A percentile compares a stretch with the other conserved stretches of the same genome.
phyloP scores from a whole-genome alignment of 768 basidiomycete species.

The Cubamyces sp. region DNA sequence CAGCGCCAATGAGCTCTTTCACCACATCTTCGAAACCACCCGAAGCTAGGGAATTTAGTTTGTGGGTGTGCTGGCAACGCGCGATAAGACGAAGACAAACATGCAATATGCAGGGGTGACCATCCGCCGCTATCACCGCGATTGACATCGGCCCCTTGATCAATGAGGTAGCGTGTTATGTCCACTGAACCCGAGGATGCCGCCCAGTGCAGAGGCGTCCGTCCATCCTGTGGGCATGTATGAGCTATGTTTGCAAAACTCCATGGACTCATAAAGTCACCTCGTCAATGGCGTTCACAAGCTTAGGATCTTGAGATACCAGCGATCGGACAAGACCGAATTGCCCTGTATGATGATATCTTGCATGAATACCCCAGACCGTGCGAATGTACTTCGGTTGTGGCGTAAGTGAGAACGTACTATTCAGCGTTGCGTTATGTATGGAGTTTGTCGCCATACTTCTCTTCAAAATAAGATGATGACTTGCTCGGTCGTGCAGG shows the following conservation, averaged over 20 bases:
- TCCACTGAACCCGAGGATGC: constrained; percentile 74
- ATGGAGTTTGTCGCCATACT: constrained; percentile 15
- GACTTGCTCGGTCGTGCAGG: not conserved
- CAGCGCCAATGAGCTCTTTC: constrained; percentile 77
- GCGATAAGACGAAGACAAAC: constrained; percentile 39
- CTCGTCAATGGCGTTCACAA: constrained; percentile 63
- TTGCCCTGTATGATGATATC: constrained; percentile 53
- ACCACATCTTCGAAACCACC: constrained; percentile 80
- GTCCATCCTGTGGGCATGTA: constrained; percentile 56
- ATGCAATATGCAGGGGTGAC: constrained; percentile 81
- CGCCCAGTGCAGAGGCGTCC: constrained; percentile 88
- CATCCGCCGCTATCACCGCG: constrained; percentile 69
- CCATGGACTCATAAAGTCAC: constrained; percentile 41
- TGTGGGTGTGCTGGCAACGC: not conserved
- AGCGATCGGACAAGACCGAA: constrained; percentile 69
- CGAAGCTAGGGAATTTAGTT: constrained; percentile 55
- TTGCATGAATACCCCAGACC: not conserved
- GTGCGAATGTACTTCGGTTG: no score
- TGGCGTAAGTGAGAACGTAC: constrained; percentile 38
- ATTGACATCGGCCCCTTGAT: constrained; percentile 71
- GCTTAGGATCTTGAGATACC: constrained; percentile 60
- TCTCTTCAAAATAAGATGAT: not conserved
- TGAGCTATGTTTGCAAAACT: not conserved
- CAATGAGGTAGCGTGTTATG: constrained; percentile 68
- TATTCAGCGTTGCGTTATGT: constrained; percentile 75